phyloP scores from a whole-genome alignment of 1,284 basidiomycete species.

The Cryptococcus jaspeensis region DNA sequence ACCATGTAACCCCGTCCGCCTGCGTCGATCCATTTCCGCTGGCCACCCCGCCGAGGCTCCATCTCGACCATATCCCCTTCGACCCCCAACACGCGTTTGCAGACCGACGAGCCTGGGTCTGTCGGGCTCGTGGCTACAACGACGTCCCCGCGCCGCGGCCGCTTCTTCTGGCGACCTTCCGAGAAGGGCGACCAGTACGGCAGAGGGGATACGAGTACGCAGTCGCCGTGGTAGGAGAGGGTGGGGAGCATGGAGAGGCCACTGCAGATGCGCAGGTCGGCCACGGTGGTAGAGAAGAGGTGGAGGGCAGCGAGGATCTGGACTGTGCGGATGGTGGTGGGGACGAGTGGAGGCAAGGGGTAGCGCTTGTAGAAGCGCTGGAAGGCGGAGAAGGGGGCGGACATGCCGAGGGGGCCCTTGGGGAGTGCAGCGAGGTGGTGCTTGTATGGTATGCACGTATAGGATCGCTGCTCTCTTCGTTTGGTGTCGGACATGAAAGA shows the following conservation, averaged over 20 bases:
- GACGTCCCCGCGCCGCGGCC: slow-evolving; percentile 74
- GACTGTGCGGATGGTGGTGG: slow-evolving; percentile 23
- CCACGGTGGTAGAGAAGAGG: slow-evolving; percentile 37
- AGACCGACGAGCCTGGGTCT: slow-evolving; percentile 68
- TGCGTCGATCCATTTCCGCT: slow-evolving; percentile 30
- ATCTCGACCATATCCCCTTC: slow-evolving; percentile 87
- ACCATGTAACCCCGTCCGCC: slow-evolving; percentile 17
- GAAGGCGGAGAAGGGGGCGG: slow-evolving; percentile 5
- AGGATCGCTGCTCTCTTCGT: not conserved
- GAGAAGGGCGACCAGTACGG: slow-evolving; percentile 41
- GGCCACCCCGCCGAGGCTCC: slow-evolving; percentile 58
- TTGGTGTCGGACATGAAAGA: too few relatives aligned
- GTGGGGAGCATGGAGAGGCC: slow-evolving; percentile 91
- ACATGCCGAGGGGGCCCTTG: slow-evolving; percentile 7
- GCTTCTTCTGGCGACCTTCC: slow-evolving; percentile 2
- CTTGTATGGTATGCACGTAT: not conserved
- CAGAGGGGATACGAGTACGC: slow-evolving; percentile 57
- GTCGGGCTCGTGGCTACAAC: slow-evolving; percentile 74
- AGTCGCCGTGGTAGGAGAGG: slow-evolving; percentile 55
- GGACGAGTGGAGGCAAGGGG: slow-evolving; percentile 22
- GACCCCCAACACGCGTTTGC: slow-evolving; percentile 87
- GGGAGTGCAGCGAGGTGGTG: not conserved
- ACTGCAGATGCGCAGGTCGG: slow-evolving; percentile 38
- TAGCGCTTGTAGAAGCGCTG: slow-evolving; percentile 10
- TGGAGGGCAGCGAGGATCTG: slow-evolving; percentile 38